These are phyloP conservation scores for Trametes sp. DNA, from an alignment of 1,284 basidiomycete genomes.

Conservation along the genomic window DNA sequence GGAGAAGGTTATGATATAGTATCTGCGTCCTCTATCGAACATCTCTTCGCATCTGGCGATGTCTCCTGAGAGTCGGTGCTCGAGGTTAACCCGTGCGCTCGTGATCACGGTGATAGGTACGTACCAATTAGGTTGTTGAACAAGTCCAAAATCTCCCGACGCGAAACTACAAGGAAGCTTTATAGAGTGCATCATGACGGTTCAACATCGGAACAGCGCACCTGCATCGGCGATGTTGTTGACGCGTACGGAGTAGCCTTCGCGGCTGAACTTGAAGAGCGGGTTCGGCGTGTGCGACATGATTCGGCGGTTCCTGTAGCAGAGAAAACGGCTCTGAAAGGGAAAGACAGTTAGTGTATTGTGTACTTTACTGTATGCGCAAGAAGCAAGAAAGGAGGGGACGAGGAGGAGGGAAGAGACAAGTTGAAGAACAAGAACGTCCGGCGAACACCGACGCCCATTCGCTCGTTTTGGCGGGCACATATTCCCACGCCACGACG, in stretches of 20 bases:
- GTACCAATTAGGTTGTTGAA: conserved; percentile 65
- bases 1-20: conserved; percentile 59
- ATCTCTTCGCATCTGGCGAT: conserved; percentile 50
- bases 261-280: conserved; percentile 46
- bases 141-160: conserved; percentile 59
- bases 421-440: conserved; percentile 35
- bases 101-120: conserved; percentile 9
- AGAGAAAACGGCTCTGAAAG: conserved; percentile 18
- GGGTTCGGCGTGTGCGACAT: conserved; percentile 38
- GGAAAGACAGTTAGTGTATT: conserved; percentile 18
- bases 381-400: conserved; percentile 35
- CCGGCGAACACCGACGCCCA: conserved; percentile 27
- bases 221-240: conserved; percentile 52
- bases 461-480: conserved; percentile 26
- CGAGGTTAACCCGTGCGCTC: not conserved
- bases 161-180: conserved; percentile 44
- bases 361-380: conserved; percentile 25
- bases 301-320: conserved; percentile 7
- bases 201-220: conserved; percentile 32
- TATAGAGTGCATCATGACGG: not conserved
- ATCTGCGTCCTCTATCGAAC: conserved; percentile 49
- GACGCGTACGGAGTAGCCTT: conserved; percentile 50
- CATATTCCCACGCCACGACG: conserved; percentile 38
- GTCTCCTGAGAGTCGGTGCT: conserved; percentile 48
- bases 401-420: conserved; percentile 19